phyloP scores from a whole-genome alignment of 176 grass and related monocot genomes.

The Thinopyrum elongatum region DNA sequence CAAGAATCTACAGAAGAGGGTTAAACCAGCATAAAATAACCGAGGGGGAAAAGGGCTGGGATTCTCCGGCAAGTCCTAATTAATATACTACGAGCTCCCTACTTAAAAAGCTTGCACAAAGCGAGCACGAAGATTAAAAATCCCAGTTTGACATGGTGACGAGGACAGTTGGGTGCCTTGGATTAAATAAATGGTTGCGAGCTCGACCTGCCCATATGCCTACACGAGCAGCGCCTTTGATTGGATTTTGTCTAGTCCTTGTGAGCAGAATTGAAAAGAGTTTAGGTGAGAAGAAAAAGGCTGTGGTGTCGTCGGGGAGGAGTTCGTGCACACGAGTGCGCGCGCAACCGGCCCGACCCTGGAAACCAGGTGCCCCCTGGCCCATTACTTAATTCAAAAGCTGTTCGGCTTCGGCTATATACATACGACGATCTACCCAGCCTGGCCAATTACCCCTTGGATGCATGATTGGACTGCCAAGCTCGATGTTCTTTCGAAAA shows the following conservation, averaged over 20 bases:
- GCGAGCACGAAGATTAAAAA: conserved; percentile 19
- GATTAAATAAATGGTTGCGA: conserved; percentile 19
- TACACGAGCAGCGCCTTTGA: conserved; percentile 34
- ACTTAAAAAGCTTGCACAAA: conserved; percentile 26
- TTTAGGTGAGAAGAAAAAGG: conserved; percentile 32
- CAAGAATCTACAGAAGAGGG: not conserved
- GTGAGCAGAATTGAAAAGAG: not conserved
- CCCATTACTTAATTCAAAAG: conserved; percentile 18
- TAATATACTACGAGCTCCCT: conserved; percentile 10
- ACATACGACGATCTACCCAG: not conserved
- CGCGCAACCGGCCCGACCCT: conserved; percentile 48
- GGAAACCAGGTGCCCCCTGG: conserved; percentile 45
- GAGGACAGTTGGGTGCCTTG: not conserved
- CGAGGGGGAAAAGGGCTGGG: not conserved
- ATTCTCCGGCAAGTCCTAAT: conserved; percentile 33
- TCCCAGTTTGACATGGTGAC: conserved; percentile 32
- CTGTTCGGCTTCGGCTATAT: conserved; percentile 29
- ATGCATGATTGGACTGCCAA: not conserved
- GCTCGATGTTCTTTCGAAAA: not conserved
- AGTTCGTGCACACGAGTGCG: conserved; percentile 83
- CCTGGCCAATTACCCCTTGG: conserved; percentile 19
- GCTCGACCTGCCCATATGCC: conserved; percentile 39
- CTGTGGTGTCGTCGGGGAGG: conserved; percentile 37
- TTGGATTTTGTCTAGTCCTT: conserved; percentile 33
- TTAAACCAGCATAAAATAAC: not conserved